phyloP scores from a whole-genome alignment of 129 eudicot genomes.

The Escallonia rubra region DNA sequence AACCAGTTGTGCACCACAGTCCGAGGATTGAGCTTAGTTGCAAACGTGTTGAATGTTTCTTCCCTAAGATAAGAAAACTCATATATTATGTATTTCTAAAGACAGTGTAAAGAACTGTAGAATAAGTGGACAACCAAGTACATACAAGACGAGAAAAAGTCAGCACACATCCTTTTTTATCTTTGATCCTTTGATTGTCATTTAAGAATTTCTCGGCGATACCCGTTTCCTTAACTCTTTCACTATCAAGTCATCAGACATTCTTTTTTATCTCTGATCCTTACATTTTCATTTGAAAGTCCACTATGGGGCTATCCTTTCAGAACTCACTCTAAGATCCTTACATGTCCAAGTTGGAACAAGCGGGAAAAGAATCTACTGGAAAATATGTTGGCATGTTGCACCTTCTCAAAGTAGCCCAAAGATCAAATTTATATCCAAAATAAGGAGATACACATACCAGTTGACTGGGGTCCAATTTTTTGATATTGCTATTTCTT shows the following conservation, averaged over 20 bases:
- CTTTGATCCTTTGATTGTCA: too few species aligned
- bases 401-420: too few species aligned
- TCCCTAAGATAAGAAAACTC: constrained; percentile 49
- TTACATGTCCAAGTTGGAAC: background rate
- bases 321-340: background rate
- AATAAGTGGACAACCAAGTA: background rate
- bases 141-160: background rate
- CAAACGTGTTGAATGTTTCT: constrained; percentile 78
- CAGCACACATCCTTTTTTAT: too few species aligned
- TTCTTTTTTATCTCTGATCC: background rate
- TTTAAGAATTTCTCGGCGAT: too few species aligned
- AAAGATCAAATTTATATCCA: too few species aligned
- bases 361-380: background rate
- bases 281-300: background rate
- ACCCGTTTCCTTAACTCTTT: too few species aligned
- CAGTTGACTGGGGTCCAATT: constrained; percentile 90
- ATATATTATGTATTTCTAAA: background rate
- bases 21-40: constrained; percentile 61
- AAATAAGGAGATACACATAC: constrained; percentile 27
- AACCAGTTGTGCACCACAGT: constrained; percentile 97
- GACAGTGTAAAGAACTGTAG: too few species aligned
- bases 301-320: background rate
- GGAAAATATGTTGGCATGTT: background rate
- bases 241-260: background rate
- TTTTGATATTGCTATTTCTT: constrained; percentile 72